Base-by-base conservation (phyloP, 2,329 filamentous ascomycete species). In the Exserohilum turcica region DNA sequence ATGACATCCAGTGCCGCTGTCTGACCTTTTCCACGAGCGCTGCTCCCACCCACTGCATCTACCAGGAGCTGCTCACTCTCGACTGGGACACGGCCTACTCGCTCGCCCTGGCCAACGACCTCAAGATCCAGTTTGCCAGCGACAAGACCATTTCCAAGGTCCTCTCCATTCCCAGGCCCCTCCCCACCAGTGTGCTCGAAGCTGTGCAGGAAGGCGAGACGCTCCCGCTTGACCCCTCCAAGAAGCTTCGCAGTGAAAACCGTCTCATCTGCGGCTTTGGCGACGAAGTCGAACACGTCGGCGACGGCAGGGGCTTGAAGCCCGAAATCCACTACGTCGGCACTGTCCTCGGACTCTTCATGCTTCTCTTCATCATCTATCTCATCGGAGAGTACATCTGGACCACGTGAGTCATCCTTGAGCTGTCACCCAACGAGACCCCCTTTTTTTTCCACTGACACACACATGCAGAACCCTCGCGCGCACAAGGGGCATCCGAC, bases 111-210 rank as follows among this genome's bases (percentile, higher is more conserved):
- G 45, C 58, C 13, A 59, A 64, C 49, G 56, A 63, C 4, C 52
- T 71, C 45, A 57, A 59, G 19, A 58, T 71, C 21, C 57, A 65
- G 12, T 68, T 70, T 47, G 64, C 66, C 6, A 65, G 56, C 45
- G 33, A 63, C 32, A 45, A 15, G 13, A 60, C 66, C 13, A 59
- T 68, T 16, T 37, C 56, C 13, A 60, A 48, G 32, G 57, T 70
- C 9, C 64, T 70, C 5, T 39, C 57, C 1, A 59, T 60, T 2
- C 36, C 59, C 5, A 43, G 49, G 7, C 66, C 63, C 3, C 35
- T 70, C 2, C 63, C 65, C 10, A 63, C 49, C 13, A 61, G 60
- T 12, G 45, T 70, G 1, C 46, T 70, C 5, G 38, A 52, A 6
- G 52, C 42, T 6, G 40, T 63, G 13, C 54, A 54, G 13, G 24